Evolutionary conservation across 768 basidiomycete genomes (phyloP).

Genomic region (Leccinellum albellum): DNA sequence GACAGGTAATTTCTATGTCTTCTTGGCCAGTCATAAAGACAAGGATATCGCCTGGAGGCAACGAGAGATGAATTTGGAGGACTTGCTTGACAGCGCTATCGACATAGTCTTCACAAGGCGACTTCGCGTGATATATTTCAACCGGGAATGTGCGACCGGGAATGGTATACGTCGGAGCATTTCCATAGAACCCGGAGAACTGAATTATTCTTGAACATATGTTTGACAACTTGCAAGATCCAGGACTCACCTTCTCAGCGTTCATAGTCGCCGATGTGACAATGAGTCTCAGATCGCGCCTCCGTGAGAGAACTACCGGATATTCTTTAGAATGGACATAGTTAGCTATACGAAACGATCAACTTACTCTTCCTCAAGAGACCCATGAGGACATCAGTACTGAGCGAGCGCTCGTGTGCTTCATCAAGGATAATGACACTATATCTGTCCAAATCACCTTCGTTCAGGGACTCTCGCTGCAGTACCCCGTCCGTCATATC

Average conservation of each 20-base stretch:
- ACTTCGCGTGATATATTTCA: conserved; percentile 93
- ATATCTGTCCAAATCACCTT: conserved; percentile 96
- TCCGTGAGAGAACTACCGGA: conserved; percentile 69
- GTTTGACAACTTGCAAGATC: neutral
- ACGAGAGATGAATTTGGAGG: conserved; percentile 90
- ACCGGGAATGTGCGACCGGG: conserved; percentile 95
- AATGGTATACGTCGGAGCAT: conserved; percentile 92
- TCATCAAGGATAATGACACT: conserved; percentile 98
- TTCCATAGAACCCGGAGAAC: conserved; percentile 96
- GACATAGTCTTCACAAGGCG: conserved; percentile 98
- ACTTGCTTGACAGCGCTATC: conserved; percentile 98
- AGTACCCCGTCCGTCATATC: conserved; percentile 99
- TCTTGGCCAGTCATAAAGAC: conserved; percentile 99
- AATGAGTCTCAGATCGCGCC: conserved; percentile 91
- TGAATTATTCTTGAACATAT: conserved; percentile 27
- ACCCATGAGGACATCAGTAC: conserved; percentile 98
- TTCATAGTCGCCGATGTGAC: conserved; percentile 99
- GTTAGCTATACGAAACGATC: neutral
- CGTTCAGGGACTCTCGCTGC: conserved; percentile 95
- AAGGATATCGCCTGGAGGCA: conserved; percentile 89
- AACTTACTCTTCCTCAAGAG: conserved; percentile 83
- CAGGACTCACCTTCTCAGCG: conserved; percentile 77
- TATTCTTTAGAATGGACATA: conserved; percentile 2
- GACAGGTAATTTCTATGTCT: conserved; percentile 96
- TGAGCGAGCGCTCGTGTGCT: conserved; percentile 95